Evolutionary conservation across 108 stramenopile genomes (phyloP), one percentile per base, ranked within the genome.

Genomic region (Cylindrotheca closterium): DNA sequence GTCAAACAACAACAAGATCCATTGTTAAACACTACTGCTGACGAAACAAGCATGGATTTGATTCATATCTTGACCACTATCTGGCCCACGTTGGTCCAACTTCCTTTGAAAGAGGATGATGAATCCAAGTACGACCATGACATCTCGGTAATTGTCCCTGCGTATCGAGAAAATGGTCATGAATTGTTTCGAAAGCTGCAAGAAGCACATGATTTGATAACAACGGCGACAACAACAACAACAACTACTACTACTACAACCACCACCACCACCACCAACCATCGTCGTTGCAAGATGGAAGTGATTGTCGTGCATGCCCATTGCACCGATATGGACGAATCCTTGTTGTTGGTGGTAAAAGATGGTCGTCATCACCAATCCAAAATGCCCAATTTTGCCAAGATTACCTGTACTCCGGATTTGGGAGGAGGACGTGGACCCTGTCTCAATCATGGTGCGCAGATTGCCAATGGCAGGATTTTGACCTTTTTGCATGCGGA

Each of bases 401-500:
- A 58, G 34, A 19, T 58, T 4, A 58, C 58, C 15, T 42, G 37
- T 42, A 15, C 15, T 10, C 37, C 37, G 10, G 37, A 42, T 42
- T 7, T 10, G 15, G 37, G 37, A 10, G 83, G 85, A 27, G 92
- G 92, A 42, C 83, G 92, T 24, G 92, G 92, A 46, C 83, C 85
- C 4, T 87, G 86, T 55, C 60, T 90, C 25, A 93, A 93, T 68
- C 81, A 61, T 67, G 92, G 92, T 18, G 92, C 89, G 4, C 26
- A 46, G 3, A 47, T 73, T 55, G 85, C 89, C 17, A 37, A 61
- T 21, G 92, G 92, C 19, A 30, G 63, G 0, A 79, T 90, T 28
- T 56, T 84, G 24, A 79, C 87, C 19, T 93, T 93, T 78, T 75
- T 84, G 22, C 92, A 93, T 76, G 83, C 87, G 28, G 92, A 93